phyloP scores from a whole-genome alignment of 306 rosid species.

The Alnus rubra region DNA sequence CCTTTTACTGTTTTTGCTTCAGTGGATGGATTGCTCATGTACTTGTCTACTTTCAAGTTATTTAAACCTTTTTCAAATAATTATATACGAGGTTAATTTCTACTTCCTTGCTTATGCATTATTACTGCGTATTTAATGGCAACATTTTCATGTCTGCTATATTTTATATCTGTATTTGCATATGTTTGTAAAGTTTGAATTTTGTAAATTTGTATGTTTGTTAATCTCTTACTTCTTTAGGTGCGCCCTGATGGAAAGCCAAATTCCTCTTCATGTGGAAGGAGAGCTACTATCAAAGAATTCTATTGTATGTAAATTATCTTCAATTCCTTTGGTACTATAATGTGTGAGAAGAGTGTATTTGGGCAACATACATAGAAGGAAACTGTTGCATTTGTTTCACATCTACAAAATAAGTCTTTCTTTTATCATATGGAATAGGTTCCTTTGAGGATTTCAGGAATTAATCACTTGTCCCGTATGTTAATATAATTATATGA shows the following conservation, averaged over 20 bases:
- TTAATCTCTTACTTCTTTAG: slow-evolving; percentile 37
- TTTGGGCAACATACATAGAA: background rate
- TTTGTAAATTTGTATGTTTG: background rate
- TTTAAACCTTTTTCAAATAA: slow-evolving; percentile 56
- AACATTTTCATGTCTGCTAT: background rate
- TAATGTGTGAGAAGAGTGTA: background rate
- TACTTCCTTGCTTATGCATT: background rate
- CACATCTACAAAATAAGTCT: background rate
- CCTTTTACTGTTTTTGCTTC: slow-evolving; percentile 49
- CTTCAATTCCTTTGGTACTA: background rate
- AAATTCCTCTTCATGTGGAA: slow-evolving; percentile 48
- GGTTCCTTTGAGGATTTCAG: background rate
- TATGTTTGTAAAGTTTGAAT: background rate
- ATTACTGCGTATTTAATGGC: background rate
- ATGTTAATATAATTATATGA: background rate
- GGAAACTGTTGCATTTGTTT: background rate
- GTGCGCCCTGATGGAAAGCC: slow-evolving; percentile 46
- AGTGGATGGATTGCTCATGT: slow-evolving; percentile 64
- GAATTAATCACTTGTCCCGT: background rate
- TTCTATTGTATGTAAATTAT: slow-evolving; percentile 51
- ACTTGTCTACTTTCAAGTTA: slow-evolving; percentile 55
- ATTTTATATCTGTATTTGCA: background rate
- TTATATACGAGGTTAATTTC: slow-evolving; percentile 60
- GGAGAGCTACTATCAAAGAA: slow-evolving; percentile 63
- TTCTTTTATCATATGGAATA: background rate